phyloP scores from a whole-genome alignment of 2,329 filamentous ascomycete genomes.

The Aspergillus sp. region DNA sequence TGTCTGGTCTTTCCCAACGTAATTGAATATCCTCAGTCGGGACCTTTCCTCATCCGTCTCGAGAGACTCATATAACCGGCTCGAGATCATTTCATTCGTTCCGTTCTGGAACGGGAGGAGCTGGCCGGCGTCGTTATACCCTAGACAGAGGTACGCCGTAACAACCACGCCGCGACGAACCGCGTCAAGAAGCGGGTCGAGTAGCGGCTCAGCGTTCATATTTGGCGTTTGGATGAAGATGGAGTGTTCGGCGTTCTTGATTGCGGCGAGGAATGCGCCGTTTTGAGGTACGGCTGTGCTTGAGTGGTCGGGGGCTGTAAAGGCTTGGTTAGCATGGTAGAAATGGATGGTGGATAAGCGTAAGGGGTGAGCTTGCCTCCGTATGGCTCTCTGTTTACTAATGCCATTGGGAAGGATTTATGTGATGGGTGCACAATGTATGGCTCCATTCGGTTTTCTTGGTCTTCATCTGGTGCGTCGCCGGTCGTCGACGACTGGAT shows the following conservation, averaged over 20 bases:
- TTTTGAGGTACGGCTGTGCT: slow-evolving; percentile 70
- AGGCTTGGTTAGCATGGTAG: not conserved
- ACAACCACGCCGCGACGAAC: slow-evolving; percentile 67
- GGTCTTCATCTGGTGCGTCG: slow-evolving; percentile 55
- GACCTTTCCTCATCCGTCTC: slow-evolving; percentile 51
- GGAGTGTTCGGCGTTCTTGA: slow-evolving; percentile 61
- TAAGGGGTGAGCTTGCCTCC: slow-evolving; percentile 41
- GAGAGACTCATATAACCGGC: slow-evolving; percentile 58
- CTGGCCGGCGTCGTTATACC: slow-evolving; percentile 77
- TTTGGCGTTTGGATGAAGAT: slow-evolving; percentile 81
- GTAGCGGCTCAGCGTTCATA: slow-evolving; percentile 68
- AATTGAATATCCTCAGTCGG: slow-evolving; percentile 64
- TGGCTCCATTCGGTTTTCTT: slow-evolving; percentile 62
- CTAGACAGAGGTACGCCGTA: slow-evolving; percentile 70
- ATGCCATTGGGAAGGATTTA: slow-evolving; percentile 65
- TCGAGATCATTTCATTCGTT: slow-evolving; percentile 70
- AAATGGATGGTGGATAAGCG: not conserved
- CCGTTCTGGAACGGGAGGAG: slow-evolving; percentile 74
- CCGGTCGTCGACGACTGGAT: slow-evolving; percentile 52
- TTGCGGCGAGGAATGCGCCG: slow-evolving; percentile 68
- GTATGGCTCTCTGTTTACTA: slow-evolving; percentile 69
- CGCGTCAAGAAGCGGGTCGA: slow-evolving; percentile 64
- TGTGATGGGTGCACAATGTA: slow-evolving; percentile 59
- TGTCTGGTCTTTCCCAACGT: slow-evolving; percentile 72
- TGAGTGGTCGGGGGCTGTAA: slow-evolving; percentile 55